These are phyloP conservation scores for Solanum sparsipilum DNA, from an alignment of 257 asterid species.

Conservation along the genomic window DNA sequence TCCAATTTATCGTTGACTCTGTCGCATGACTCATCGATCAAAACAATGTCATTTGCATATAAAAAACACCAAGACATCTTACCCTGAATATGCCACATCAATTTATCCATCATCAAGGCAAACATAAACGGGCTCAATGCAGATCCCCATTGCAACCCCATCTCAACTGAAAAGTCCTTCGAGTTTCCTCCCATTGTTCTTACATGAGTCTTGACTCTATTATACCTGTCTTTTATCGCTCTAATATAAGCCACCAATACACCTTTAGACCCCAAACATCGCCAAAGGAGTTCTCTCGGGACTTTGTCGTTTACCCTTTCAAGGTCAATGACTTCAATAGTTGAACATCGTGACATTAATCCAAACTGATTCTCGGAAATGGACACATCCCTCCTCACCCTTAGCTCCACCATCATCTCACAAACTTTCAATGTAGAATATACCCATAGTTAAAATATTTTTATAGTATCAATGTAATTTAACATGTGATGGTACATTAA, in stretches of 20 bases:
- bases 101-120: too few relatives aligned
- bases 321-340: not conserved
- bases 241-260: not conserved
- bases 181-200: not conserved
- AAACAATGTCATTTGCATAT: not conserved
- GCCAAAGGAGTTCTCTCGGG: too few relatives aligned
- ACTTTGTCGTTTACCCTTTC: not conserved
- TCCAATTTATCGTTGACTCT: not conserved
- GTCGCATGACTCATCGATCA: not conserved
- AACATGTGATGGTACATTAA: not conserved
- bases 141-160: not conserved
- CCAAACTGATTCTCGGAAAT: not conserved
- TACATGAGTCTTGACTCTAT: not conserved
- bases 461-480: not conserved
- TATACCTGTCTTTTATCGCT: not conserved
- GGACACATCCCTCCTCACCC: not conserved
- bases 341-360: not conserved
- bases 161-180: not conserved
- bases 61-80: not conserved
- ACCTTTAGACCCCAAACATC: not conserved
- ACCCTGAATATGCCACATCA: not conserved
- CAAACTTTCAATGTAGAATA: not conserved
- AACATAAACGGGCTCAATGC: not conserved
- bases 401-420: not conserved
- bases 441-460: too few relatives aligned